These are phyloP conservation scores for Aspergillus leporis DNA, from an alignment of 495 filamentous ascomycete genomes.

Conservation along the genomic window DNA sequence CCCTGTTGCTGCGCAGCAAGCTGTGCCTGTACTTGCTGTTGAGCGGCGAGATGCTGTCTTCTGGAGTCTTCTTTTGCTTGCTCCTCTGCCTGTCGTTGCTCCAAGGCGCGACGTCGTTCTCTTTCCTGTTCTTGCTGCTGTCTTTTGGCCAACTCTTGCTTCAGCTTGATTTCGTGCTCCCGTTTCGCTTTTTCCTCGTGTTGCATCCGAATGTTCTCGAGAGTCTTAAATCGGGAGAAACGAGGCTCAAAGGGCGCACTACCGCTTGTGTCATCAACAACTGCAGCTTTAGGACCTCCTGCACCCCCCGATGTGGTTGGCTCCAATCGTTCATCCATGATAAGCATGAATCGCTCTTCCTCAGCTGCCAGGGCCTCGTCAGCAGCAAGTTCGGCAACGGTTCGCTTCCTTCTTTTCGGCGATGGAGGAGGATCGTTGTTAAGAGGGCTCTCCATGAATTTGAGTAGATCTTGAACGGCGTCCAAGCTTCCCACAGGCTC, in stretches of 20 bases:
- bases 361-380: constrained; percentile 90
- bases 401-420: constrained; percentile 89
- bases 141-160: constrained; percentile 49
- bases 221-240: constrained; percentile 87
- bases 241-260: constrained; percentile 74
- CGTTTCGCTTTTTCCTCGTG: constrained; percentile 68
- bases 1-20: constrained; percentile 49
- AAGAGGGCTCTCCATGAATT: constrained; percentile 69
- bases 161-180: constrained; percentile 65
- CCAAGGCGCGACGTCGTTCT: constrained; percentile 41
- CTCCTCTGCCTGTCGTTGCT: constrained; percentile 50
- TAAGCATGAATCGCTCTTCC: constrained; percentile 88
- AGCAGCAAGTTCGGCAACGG: constrained; percentile 87
- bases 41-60: constrained; percentile 43
- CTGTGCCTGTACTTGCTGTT: constrained; percentile 56
- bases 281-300: constrained; percentile 59
- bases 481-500: constrained; percentile 68
- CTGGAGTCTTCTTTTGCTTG: constrained; percentile 49
- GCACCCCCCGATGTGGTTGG: constrained; percentile 57
- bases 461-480: constrained; percentile 66
- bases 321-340: constrained; percentile 81
- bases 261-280: constrained; percentile 72
- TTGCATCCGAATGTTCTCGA: constrained; percentile 79
- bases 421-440: constrained; percentile 74
- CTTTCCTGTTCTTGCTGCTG: constrained; percentile 50